These are phyloP conservation scores for Xylariaceae sp. DNA, from an alignment of 2,329 filamentous ascomycete species.

Conservation along the genomic window DNA sequence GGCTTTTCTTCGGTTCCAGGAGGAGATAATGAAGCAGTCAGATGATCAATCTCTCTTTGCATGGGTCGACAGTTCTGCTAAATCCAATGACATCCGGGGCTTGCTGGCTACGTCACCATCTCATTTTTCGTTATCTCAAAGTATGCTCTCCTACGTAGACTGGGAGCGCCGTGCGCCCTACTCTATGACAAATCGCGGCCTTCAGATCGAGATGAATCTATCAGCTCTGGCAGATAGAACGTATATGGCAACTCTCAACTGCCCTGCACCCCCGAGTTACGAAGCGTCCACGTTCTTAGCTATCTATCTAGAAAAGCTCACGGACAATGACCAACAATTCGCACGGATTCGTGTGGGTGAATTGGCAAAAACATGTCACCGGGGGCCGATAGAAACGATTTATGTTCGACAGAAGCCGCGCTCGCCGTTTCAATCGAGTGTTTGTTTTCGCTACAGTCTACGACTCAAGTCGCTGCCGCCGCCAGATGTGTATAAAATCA, in stretches of 20 bases:
- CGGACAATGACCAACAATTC: slow-evolving; percentile 22
- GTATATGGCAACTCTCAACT: slow-evolving; percentile 31
- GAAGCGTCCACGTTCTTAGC: slow-evolving; percentile 27
- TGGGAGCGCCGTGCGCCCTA: slow-evolving; percentile 28
- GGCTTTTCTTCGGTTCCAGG: slow-evolving; percentile 9
- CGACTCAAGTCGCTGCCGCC: no score
- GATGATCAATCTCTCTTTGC: slow-evolving; percentile 15
- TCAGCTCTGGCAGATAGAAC: slow-evolving; percentile 12
- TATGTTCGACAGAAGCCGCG: slow-evolving; percentile 32
- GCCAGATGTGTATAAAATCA: no score
- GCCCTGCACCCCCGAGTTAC: slow-evolving; percentile 30
- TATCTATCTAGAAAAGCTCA: slow-evolving; percentile 30
- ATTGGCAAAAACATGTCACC: slow-evolving; percentile 18
- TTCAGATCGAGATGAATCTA: slow-evolving; percentile 25
- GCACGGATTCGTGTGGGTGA: slow-evolving; percentile 22
- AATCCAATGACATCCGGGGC: slow-evolving; percentile 26
- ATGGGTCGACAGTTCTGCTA: slow-evolving; percentile 9
- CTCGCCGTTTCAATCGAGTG: no score
- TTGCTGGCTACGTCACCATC: slow-evolving; percentile 45
- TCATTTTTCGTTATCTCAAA: slow-evolving; percentile 36
- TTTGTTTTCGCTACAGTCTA: no score
- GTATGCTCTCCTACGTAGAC: slow-evolving; percentile 31
- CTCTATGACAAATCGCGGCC: slow-evolving; percentile 25
- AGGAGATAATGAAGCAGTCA: slow-evolving; percentile 12
- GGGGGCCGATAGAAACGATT: slow-evolving; percentile 22